Base-by-base conservation (phyloP, 2,329 filamentous ascomycete species). In the Talaromyces sp. region DNA sequence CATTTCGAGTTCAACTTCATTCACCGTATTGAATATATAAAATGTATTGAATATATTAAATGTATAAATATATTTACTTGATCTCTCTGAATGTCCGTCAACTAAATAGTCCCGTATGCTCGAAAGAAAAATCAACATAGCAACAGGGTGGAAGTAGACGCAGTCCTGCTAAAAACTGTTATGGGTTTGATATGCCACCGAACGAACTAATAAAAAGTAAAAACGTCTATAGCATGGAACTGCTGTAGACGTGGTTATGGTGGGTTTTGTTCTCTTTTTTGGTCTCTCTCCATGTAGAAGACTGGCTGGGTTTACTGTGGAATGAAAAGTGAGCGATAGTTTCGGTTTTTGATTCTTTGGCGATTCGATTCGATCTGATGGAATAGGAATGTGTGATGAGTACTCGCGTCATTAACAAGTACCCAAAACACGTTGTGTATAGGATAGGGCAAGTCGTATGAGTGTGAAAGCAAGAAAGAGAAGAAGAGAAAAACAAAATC, bases 121-220 rank as follows among this genome's bases (percentile, higher is more conserved):
- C 72, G 65, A 75, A 65, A 36, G 59, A 67, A 52, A 39, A 52
- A 31, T 48, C 58, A 60, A 43, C 41, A 66, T 67, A 74, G 70
- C 70, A 73, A 71, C 72, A 77, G 75, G 75, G 75, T 77, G 75
- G 75, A 77, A 40, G 75, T 75, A 76, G 75, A 77, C 75, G 75
- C 74, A 73, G 75, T 68, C 67, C 75, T 77, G 75, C 75, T 77
- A 77, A 75, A 77, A 77, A 75, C 74, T 73, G 74, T 70, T 71
- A 71, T 68, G 61, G 71, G 70, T 75, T 77, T 73, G 71, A 69
- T 77, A 72, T 77, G 67, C 75, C 75, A 77, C 74, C 62, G 72
- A 74, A 73, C 71, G 72, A 74, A 72, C 69, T 65, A 69, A 67
- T 66, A 70, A 73, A 73, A 72, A 67, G 70, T 45, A 33, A 35